Evolutionary conservation across 176 grass and related monocot species (phyloP), one percentile per base, ranked within the genome.

Genomic region (Rhynchospora tenuis): DNA sequence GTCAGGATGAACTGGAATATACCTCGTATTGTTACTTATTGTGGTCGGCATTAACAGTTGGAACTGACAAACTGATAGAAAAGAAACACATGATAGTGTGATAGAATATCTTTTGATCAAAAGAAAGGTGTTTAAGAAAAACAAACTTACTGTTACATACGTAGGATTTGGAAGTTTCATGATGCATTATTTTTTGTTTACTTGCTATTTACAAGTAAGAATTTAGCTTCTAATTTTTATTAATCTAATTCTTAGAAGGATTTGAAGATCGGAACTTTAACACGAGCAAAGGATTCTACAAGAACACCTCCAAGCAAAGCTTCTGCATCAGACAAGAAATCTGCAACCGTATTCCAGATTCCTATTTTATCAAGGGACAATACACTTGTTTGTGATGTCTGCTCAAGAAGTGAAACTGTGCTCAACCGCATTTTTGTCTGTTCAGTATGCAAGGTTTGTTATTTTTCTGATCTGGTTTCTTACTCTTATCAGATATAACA

Each of bases 361-460:
- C 91, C 97, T 50, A 86, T 91, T 90, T 85, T 79, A 61, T 89
- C 91, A 28, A 93, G 93, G 65, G 93, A 99, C 86, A 96, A 90
- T 89, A 76, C 86, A 73, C 82, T 95, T 45, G 86, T 68, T 54
- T 99, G 97, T 85, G 93, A 93, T 90, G 83, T 99, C 55, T 99
- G 97, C 80, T 83, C 93, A 83, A 85, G 97, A 61, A 91, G 78
- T 61, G 93, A 95, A 82, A 95, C 93, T 78, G 61, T 91, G 27
- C 71, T 93, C 88, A 95, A 96, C 56, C 88, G 97, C 47, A 92
- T 99, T 84, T 99, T 95, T 89, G 85, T 99, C 75, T 99, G 97
- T 91, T 93, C 91, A 85, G 86, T 72, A 83, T 99, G 97, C 93
- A 95, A 99, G 93, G 93, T 91, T 38, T 58, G 38, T 81, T 84